Evolutionary conservation across 441 rosid genomes (phyloP), one percentile per base, ranked within the genome.

Genomic region (Daphne laureola): DNA sequence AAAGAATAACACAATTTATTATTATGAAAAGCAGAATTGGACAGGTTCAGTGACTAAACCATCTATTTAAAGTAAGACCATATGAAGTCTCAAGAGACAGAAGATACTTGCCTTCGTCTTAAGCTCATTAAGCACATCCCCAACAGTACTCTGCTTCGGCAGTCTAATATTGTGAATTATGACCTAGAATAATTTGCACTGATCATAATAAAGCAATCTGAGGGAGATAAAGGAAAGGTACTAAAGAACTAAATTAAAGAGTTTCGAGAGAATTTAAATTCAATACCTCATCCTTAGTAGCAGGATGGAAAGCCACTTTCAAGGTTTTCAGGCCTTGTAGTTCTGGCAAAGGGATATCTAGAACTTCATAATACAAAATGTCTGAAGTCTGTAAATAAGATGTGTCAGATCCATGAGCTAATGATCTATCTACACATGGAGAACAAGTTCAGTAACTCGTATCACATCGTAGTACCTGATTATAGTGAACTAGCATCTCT

Each of bases 321-420:
- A 84, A 65, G 58, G 86, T 81, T 70, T 84, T 81, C 49, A 84
- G 80, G 57, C 86, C 76, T 71, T 84, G 84, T 51, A 84, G 73
- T 68, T 84, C 86, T 59, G 92, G 88, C 63, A 84, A 77, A 63
- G 92, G 86, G 58, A 84, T 84, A 63, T 81, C 88, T 72, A 84
- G 67, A 15, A 84, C 82, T 78, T 84, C 88, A 69, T 79, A 84
- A 56, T 84, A 84, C 46, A 84, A 67, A 56, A 81, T 79, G 65
- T 84, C 88, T 18, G 92, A 81, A 60, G 77, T 74, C 92, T 84
- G 75, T 55, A 63, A 58, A 57, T 57, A 5, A 63, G 38, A 59
- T 12, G 48, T 11, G 59, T 36, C 47, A 15, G 12, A 12, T 49
- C 15, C 38, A 52, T 65, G 59, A 66, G 58, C 63, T 51, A 56